Percentiles rank a stretch among this genome's conserved stretches.
Conservation (phyloP, 805 yeast species). For the Saccharomycopsis selenospora region DNA sequence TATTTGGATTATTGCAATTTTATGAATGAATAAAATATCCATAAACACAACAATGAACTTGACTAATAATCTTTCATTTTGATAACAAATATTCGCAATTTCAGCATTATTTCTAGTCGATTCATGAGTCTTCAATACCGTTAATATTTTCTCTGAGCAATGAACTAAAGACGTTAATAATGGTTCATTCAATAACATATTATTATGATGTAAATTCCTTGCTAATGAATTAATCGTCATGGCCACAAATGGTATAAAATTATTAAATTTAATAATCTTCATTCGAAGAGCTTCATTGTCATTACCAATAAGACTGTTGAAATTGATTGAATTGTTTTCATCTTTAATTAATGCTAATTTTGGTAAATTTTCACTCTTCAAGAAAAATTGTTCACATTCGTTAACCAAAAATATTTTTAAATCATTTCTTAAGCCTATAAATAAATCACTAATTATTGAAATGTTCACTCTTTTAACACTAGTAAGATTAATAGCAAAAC, state of each 20-base stretch:
- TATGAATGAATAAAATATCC: slow-evolving; percentile 53
- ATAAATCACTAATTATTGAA: slow-evolving; percentile 32
- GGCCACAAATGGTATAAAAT: slow-evolving; percentile 19
- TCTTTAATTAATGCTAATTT: slow-evolving; percentile 10
- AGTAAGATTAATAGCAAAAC: slow-evolving; percentile 16
- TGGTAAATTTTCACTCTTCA: slow-evolving; percentile 37
- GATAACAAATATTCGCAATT: slow-evolving; percentile 2
- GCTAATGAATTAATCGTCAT: slow-evolving; percentile 10
- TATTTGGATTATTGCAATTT: slow-evolving; percentile 40
- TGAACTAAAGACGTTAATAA: slow-evolving; percentile 35
- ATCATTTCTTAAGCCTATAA: slow-evolving; percentile 31
- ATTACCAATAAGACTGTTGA: neutral
- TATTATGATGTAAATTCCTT: slow-evolving; percentile 4
- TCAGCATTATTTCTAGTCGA: neutral
- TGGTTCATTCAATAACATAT: slow-evolving; percentile 27
- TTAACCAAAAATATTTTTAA: slow-evolving; percentile 30
- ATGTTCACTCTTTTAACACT: slow-evolving; percentile 1
- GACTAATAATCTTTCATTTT: slow-evolving; percentile 23
- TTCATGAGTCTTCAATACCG: slow-evolving; percentile 3
- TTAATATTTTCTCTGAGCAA: slow-evolving; percentile 33
- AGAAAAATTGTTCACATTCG: slow-evolving; percentile 35
- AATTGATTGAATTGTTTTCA: neutral
- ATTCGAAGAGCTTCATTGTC: neutral
- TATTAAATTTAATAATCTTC: slow-evolving; percentile 10
- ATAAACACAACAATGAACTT: slow-evolving; percentile 41